Percentiles rank a stretch among this genome's conserved stretches.
Conservation (phyloP, 2,329 filamentous ascomycete species). For the Raffaelea albimanens region DNA sequence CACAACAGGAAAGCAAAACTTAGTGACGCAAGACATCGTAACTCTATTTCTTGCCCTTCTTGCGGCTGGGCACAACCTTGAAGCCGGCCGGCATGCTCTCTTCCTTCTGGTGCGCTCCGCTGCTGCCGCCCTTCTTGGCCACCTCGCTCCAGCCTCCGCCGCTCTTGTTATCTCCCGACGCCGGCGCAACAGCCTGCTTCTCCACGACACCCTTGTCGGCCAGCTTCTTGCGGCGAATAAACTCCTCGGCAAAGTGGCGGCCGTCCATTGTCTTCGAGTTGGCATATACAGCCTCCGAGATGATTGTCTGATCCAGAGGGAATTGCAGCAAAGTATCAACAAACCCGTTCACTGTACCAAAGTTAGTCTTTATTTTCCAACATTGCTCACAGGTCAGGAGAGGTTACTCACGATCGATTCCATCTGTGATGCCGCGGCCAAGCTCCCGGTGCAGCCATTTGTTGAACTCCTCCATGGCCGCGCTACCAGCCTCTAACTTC, state of each 20-base stretch:
- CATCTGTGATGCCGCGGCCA: conserved; percentile 55
- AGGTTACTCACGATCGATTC: conserved; percentile 39
- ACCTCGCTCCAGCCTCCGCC: conserved; percentile 89
- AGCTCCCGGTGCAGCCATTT: conserved; percentile 85
- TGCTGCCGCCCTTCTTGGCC: conserved; percentile 73
- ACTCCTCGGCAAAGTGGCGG: conserved; percentile 88
- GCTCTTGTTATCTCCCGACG: conserved; percentile 28
- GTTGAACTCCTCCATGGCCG: conserved; percentile 80
- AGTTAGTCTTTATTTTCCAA: conserved; percentile 1
- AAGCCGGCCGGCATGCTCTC: conserved; percentile 50
- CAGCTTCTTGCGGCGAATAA: conserved; percentile 82
- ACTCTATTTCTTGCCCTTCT: conserved; percentile 73
- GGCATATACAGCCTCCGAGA: conserved; percentile 83
- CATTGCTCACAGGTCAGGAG: background rate
- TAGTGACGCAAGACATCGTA: too few species aligned
- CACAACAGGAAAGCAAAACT: too few species aligned
- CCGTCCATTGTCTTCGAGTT: conserved; percentile 85
- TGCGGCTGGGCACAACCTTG: conserved; percentile 84
- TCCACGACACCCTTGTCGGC: conserved; percentile 80
- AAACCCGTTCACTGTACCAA: conserved; percentile 62
- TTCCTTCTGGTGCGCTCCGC: conserved; percentile 28
- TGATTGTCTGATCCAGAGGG: conserved; percentile 68
- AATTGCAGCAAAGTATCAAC: conserved; percentile 66
- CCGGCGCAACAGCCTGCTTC: conserved; percentile 45
- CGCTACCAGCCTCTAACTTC: conserved; percentile 27